Evolutionary conservation across 2,329 filamentous ascomycete genomes (phyloP), one percentile per base, ranked within the genome.

Genomic region (Beauveria pseudobassiana): DNA sequence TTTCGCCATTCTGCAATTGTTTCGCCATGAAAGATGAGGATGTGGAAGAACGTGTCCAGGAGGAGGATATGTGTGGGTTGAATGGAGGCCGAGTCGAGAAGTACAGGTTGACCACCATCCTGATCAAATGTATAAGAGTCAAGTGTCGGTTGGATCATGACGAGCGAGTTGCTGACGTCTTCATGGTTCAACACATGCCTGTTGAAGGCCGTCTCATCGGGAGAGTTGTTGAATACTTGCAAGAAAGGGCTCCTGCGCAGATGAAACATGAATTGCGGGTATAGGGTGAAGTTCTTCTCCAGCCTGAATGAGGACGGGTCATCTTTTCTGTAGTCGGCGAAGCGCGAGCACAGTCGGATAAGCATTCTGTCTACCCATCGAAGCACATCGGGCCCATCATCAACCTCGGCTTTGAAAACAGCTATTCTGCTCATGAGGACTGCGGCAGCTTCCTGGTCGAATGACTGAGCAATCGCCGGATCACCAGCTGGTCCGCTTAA

Each of bases 261-360:
- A 75, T 99, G 95, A 82, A 99, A 99, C 95, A 99, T 99, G 78
- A 99, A 99, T 74, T 99, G 95, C 28, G 95, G 95, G 72, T 99
- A 99, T 18, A 99, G 83, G 0, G 93, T 98, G 72, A 99, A 99
- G 80, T 99, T 99, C 85, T 97, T 97, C 76, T 99, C 95, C 65
- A 96, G 77, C 42, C 92, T 86, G 85, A 99, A 99, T 0, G 93
- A 98, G 5, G 93, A 96, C 16, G 95, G 92, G 69, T 99, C 95
- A 72, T 99, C 95, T 77, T 99, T 99, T 65, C 95, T 85, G 74
- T 99, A 99, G 75, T 99, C 95, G 30, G 95, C 95, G 72, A 99
- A 99, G 67, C 93, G 86, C 48, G 93, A 96, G 80, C 95, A 99
- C 28, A 99, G 82, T 59, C 95, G 85, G 73, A 99, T 99, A 63